These are phyloP conservation scores for Quillaja saponaria DNA, from an alignment of 306 rosid species.

Conservation along the genomic window DNA sequence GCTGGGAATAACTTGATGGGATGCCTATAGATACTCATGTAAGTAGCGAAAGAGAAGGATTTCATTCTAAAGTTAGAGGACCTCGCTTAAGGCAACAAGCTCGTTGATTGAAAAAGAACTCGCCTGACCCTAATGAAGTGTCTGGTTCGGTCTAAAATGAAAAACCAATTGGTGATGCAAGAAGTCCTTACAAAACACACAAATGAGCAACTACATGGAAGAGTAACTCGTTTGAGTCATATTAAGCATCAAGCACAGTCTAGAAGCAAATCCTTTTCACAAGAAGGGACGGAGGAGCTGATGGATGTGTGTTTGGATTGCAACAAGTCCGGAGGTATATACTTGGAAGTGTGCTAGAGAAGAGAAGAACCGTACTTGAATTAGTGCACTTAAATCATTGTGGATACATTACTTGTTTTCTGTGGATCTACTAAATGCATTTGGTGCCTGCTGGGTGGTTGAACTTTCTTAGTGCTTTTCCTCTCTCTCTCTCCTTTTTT, in stretches of 20 bases:
- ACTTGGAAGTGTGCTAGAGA: constrained; percentile 6
- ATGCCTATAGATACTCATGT: constrained; percentile 17
- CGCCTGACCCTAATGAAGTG: constrained; percentile 35
- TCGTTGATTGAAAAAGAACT: constrained; percentile 20
- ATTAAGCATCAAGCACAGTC: constrained; percentile 40
- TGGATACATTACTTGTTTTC: constrained; percentile 1
- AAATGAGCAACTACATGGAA: constrained; percentile 16
- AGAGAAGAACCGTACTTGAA: constrained; percentile 16
- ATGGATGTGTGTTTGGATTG: constrained; percentile 12
- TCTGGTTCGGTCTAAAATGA: constrained; percentile 34
- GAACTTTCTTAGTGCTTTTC: no score
- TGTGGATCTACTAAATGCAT: neutral
- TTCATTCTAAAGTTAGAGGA: constrained; percentile 6
- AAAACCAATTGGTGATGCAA: constrained; percentile 5
- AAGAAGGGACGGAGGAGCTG: constrained; percentile 8
- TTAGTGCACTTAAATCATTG: constrained; percentile 1
- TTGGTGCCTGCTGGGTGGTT: neutral
- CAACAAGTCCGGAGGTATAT: constrained; percentile 25
- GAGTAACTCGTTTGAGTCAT: constrained; percentile 27
- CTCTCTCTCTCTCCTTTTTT: neutral
- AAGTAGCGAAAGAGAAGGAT: neutral
- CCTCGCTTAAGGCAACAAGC: constrained; percentile 31
- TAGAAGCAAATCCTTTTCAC: constrained; percentile 12
- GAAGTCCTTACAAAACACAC: neutral
- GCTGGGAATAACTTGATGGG: constrained; percentile 21